phyloP scores from a whole-genome alignment of 768 basidiomycete genomes.

The Porphyrellus cyaneotinctus region DNA sequence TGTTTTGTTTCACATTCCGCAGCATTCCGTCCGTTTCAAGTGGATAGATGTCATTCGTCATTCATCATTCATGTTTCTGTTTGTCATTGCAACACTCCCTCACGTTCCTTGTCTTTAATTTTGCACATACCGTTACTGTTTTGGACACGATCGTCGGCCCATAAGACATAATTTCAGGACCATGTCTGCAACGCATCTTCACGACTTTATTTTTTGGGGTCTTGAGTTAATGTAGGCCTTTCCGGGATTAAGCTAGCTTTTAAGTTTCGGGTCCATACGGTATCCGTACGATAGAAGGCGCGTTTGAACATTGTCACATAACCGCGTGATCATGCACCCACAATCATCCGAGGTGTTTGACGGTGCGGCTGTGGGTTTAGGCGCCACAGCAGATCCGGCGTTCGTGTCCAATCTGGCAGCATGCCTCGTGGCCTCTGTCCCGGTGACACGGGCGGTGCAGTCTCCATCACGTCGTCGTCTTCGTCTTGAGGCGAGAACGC shows the following conservation, averaged over 20 bases:
- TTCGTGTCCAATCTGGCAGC: slow-evolving; percentile 81
- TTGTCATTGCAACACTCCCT: not conserved
- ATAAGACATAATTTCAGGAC: not conserved
- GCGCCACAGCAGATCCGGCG: slow-evolving; percentile 45
- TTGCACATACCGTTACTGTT: not conserved
- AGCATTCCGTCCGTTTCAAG: not conserved
- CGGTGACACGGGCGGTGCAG: slow-evolving; percentile 9
- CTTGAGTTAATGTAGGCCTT: not conserved
- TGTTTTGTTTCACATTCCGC: not conserved
- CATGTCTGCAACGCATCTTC: not conserved
- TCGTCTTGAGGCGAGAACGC: slow-evolving; percentile 39
- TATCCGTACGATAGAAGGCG: slow-evolving; percentile 2
- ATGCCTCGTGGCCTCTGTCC: slow-evolving; percentile 39
- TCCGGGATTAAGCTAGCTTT: slow-evolving; percentile 8
- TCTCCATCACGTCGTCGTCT: slow-evolving; percentile 37
- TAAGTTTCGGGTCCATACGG: slow-evolving; percentile 7
- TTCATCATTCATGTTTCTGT: not conserved
- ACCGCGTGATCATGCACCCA: slow-evolving; percentile 31
- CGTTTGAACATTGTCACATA: not conserved
- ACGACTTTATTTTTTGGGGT: not conserved
- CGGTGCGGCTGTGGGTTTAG: slow-evolving; percentile 5
- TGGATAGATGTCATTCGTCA: not conserved
- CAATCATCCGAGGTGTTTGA: slow-evolving; percentile 25
- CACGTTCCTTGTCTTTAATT: not conserved
- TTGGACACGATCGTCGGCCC: not conserved